phyloP scores from a whole-genome alignment of 257 asterid species.

The Dorcoceras hygrometricum region DNA sequence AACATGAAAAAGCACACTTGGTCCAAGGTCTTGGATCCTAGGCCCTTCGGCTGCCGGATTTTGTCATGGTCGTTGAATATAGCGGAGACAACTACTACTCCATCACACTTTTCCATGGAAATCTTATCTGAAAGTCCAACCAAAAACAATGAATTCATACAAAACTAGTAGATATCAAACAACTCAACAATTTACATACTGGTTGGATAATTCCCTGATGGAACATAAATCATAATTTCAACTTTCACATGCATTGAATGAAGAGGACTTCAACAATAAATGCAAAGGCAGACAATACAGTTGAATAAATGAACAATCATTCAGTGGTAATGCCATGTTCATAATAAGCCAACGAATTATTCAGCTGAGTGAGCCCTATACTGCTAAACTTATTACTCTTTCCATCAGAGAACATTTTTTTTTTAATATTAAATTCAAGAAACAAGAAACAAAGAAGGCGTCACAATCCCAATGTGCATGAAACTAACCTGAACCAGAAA shows the following conservation, averaged over 20 bases:
- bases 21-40: constrained; percentile 61
- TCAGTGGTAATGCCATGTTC: not conserved
- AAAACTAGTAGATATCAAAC: not conserved
- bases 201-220: not conserved
- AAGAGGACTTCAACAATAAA: too few species aligned
- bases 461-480: not conserved
- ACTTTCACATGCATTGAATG: not conserved
- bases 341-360: too few species aligned
- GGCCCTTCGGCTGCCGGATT: constrained; percentile 85
- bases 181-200: not conserved
- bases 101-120: constrained; percentile 61
- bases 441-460: not conserved
- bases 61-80: constrained; percentile 86
- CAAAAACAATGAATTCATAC: not conserved
- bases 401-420: too few species aligned
- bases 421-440: too few species aligned
- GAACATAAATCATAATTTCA: not conserved
- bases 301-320: not conserved
- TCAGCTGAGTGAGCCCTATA: not conserved
- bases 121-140: constrained; percentile 43
- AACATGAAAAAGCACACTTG: constrained; percentile 78
- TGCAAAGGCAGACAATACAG: not conserved
- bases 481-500: constrained; percentile 50
- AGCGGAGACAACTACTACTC: constrained; percentile 82
- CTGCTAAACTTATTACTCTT: too few species aligned